Evolutionary conservation across 2,329 filamentous ascomycete genomes (phyloP), one percentile per base, ranked within the genome.

Genomic region (Nigrograna mackinnonii): DNA sequence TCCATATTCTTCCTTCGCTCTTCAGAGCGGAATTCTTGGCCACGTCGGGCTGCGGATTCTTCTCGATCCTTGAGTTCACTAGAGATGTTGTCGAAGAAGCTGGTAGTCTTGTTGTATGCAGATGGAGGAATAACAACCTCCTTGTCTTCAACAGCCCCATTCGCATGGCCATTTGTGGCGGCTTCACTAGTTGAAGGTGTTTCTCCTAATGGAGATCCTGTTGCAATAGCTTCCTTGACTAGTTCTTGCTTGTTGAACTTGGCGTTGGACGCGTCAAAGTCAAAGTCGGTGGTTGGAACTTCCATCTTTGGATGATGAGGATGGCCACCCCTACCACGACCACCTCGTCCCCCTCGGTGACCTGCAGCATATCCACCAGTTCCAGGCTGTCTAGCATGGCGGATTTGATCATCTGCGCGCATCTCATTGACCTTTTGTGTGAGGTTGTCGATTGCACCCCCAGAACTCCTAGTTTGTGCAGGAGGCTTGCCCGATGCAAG

Each of bases 21-120:
- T 68, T 97, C 91, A 28, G 85, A 86, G 40, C 94, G 85, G 84
- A 94, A 95, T 67, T 95, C 90, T 35, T 88, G 84, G 22, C 90
- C 91, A 49, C 83, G 79, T 4, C 79, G 79, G 31, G 76, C 65
- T 22, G 69, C 77, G 28, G 84, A 85, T 48, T 92, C 89, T 38
- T 89, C 84, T 32, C 94, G 84, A 53, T 99, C 94, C 68, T 88
- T 95, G 49, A 89, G 81, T 66, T 99, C 94, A 54, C 89, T 95
- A 1, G 90, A 95, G 52, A 99, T 96, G 69, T 99, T 96, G 72
- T 99, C 94, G 64, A 99, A 99, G 78, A 99, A 99, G 2, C 90
- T 96, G 3, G 76, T 84, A 4, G 85, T 79, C 71, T 91, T 96
- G 75, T 96, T 92, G 73, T 99, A 99, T 0, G 83, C 79, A 21